These are phyloP conservation scores for Boletus coccyginus DNA, from an alignment of 768 basidiomycete genomes.

Conservation along the genomic window DNA sequence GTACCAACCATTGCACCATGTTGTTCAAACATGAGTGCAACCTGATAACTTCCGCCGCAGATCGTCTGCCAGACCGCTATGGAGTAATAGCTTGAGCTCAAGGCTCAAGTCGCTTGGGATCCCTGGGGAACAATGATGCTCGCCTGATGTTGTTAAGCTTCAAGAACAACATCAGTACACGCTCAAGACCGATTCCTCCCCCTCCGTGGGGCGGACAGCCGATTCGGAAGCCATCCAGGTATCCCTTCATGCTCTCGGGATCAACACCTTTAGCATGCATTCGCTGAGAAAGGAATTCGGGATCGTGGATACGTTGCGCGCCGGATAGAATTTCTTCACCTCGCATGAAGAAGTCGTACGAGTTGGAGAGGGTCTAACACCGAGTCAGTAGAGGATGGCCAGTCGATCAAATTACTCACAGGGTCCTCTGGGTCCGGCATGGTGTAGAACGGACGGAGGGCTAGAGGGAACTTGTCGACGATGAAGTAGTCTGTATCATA, in stretches of 20 bases:
- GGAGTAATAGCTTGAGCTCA: constrained; percentile 32
- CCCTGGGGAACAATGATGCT: constrained; percentile 93
- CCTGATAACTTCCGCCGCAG: neutral
- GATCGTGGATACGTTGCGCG: constrained; percentile 96
- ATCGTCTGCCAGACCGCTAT: neutral
- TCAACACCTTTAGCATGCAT: constrained; percentile 89
- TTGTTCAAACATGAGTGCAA: neutral
- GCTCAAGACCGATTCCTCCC: constrained; percentile 93
- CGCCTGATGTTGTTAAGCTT: constrained; percentile 94
- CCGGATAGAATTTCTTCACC: constrained; percentile 99
- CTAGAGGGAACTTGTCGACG: constrained; percentile 98
- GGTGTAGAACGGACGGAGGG: constrained; percentile 96
- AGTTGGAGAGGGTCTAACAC: constrained; percentile 83
- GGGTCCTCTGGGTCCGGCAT: constrained; percentile 96
- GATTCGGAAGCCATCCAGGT: constrained; percentile 91
- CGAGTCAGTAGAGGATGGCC: neutral
- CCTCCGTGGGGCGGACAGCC: constrained; percentile 97
- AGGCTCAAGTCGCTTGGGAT: constrained; percentile 92
- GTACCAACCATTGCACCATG: constrained; percentile 6
- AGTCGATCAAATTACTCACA: constrained; percentile 41
- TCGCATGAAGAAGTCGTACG: constrained; percentile 99
- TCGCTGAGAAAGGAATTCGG: constrained; percentile 72
- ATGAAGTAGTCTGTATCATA: constrained; percentile 99
- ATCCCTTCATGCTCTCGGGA: constrained; percentile 87
- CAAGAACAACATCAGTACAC: constrained; percentile 96